Evolutionary conservation across 345 rosid species (phyloP).

Genomic region (Psidium guajava): DNA sequence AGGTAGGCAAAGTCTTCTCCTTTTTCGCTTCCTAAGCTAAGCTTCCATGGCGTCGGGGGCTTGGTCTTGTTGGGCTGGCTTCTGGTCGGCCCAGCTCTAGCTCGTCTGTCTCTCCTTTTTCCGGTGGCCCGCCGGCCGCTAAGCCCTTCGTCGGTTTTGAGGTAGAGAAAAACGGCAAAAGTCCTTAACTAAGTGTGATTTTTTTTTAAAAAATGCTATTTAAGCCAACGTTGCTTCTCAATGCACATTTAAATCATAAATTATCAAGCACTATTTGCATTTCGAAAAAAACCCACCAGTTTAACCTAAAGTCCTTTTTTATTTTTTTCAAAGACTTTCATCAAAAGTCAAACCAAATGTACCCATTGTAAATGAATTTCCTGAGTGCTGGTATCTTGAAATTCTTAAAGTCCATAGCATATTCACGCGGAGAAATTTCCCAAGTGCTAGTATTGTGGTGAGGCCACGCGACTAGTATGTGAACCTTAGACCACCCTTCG

Average conservation of each 20-base stretch:
- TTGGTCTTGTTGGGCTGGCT: background rate
- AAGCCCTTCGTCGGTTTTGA: background rate
- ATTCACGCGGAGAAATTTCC: background rate
- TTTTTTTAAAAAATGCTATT: background rate
- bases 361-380: background rate
- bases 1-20: background rate
- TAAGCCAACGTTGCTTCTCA: background rate
- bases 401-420: too few species aligned
- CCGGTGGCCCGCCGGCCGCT: too few species aligned
- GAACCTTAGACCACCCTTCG: background rate
- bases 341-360: accelerated
- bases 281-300: background rate
- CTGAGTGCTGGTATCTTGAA: background rate
- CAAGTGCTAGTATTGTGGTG: background rate
- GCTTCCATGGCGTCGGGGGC: background rate
- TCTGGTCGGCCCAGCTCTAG: background rate
- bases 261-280: background rate
- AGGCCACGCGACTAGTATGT: background rate
- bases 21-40: background rate
- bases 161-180: background rate
- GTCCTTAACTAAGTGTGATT: background rate
- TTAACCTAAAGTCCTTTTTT: background rate
- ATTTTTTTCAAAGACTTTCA: background rate
- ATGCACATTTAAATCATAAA: background rate
- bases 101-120: too few species aligned